Percentiles rank a stretch among this genome's conserved stretches.
Evolutionary conservation across 31 red algal genomes (phyloP).

Genomic region (Porphyra umbilicalis): DNA sequence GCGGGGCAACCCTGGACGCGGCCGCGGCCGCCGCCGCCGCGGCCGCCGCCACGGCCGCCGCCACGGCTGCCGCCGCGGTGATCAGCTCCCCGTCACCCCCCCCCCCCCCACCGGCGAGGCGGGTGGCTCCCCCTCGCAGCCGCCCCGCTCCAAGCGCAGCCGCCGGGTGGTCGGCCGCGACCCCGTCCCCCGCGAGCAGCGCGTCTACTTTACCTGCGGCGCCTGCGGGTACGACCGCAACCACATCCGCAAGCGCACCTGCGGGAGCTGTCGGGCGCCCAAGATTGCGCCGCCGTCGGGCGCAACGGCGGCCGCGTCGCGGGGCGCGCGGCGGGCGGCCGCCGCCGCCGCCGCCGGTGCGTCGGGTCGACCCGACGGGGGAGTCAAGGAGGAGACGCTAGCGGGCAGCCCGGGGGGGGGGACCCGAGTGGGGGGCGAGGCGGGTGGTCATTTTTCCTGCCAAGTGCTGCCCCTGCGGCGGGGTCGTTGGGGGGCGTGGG

Average conservation of each 20-base stretch:
- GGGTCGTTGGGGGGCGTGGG: too few species aligned
- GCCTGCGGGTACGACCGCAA: neutral
- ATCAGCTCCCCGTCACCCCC: neutral
- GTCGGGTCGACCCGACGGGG: too few species aligned
- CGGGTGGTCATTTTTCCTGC: too few species aligned
- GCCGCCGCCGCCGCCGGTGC: too few species aligned
- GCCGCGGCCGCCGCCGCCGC: neutral
- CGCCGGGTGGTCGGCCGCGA: neutral
- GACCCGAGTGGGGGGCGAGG: too few species aligned
- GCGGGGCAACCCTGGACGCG: neutral
- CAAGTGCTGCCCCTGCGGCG: too few species aligned
- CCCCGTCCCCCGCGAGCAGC: neutral
- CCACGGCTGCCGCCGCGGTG: neutral
- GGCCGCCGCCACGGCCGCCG: neutral
- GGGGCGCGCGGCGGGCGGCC: too few species aligned
- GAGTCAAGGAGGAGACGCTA: too few species aligned
- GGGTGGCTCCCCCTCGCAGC: neutral
- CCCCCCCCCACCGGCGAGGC: too few species aligned
- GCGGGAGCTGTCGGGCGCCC: neutral
- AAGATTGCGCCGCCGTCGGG: neutral
- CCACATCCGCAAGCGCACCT: neutral
- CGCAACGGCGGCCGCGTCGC: too few species aligned
- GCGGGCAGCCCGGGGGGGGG: too few species aligned
- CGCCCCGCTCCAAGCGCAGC: neutral
- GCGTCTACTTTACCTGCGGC: neutral